Evolutionary conservation across 768 basidiomycete genomes (phyloP).

Genomic region (Collybia sordida): DNA sequence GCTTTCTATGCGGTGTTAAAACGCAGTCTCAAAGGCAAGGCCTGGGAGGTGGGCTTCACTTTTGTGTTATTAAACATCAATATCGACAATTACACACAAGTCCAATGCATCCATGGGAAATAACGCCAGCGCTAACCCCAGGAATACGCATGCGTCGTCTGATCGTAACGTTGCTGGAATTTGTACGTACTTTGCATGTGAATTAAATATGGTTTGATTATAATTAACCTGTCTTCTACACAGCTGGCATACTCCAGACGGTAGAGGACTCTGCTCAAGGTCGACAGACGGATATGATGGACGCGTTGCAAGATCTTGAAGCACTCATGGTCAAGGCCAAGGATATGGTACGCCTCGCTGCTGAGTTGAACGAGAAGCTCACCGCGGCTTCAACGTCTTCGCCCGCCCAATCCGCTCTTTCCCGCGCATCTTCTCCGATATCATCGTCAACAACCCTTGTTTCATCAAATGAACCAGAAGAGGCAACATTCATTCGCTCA

Average conservation of each 20-base stretch:
- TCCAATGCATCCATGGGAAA: slow-evolving; percentile 15
- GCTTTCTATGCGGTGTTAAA: slow-evolving; percentile 77
- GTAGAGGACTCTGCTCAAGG: slow-evolving; percentile 69
- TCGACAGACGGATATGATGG: slow-evolving; percentile 63
- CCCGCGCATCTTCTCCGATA: slow-evolving; percentile 12
- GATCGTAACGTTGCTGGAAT: slow-evolving; percentile 36
- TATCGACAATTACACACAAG: slow-evolving; percentile 8
- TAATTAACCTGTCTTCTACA: neutral
- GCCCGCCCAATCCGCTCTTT: slow-evolving; percentile 21
- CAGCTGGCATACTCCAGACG: slow-evolving; percentile 67
- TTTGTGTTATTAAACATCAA: neutral
- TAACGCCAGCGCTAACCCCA: neutral
- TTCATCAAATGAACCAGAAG: slow-evolving; percentile 65
- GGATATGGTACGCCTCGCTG: slow-evolving; percentile 90
- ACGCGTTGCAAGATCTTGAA: slow-evolving; percentile 85
- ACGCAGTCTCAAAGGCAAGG: slow-evolving; percentile 63
- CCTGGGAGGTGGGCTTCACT: slow-evolving; percentile 61
- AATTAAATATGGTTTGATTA: neutral
- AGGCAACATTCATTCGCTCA: slow-evolving; percentile 83
- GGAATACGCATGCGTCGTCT: too few species aligned
- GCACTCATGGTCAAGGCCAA: slow-evolving; percentile 87
- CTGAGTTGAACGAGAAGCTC: slow-evolving; percentile 82
- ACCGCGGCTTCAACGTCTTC: slow-evolving; percentile 37
- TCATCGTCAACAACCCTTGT: slow-evolving; percentile 25
- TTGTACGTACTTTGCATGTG: slow-evolving; percentile 32